Evolutionary conservation across 129 eudicot species (phyloP), one percentile per base, ranked within the genome.

Genomic region (Scalesia atractyloides): DNA sequence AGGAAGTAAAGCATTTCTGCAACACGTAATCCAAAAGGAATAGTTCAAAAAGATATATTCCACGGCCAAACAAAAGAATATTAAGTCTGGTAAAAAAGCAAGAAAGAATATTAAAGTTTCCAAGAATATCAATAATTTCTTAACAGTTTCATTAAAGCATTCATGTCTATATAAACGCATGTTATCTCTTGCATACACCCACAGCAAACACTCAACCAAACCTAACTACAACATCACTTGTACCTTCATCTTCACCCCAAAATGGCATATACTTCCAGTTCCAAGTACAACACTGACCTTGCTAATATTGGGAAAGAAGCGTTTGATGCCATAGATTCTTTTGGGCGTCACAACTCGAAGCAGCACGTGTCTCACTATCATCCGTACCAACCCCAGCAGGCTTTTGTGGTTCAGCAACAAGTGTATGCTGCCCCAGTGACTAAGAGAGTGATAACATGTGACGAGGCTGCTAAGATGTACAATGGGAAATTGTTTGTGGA

Each of bases 401-500:
- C 30, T 24, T 24, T 1, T 24, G 30, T 24, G 30, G 30, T 24
- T 16, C 79, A 66, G 30, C 30, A 24, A 24, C 30, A 24, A 24
- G 30, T 24, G 30, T 24, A 24, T 24, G 30, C 30, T 24, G 30
- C 30, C 30, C 49, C 43, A 4, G 41, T 26, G 16, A 57, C 78
- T 51, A 74, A 73, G 66, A 58, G 52, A 52, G 75, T 74, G 14
- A 72, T 79, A 19, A 78, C 24, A 1, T 57, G 76, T 68, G 20
- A 64, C 12, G 76, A 24, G 1, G 30, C 30, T 24, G 30, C 30
- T 24, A 79, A 71, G 39, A 75, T 65, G 41, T 83, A 66, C 4
- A 76, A 76, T 33, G 87, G 84, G 53, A 71, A 60, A 15, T 24
- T 75, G 68, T 69, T 17, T 72, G 19, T 48, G 69, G 84, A 59